phyloP scores from a whole-genome alignment of 257 asterid species.

The Plantago major region DNA sequence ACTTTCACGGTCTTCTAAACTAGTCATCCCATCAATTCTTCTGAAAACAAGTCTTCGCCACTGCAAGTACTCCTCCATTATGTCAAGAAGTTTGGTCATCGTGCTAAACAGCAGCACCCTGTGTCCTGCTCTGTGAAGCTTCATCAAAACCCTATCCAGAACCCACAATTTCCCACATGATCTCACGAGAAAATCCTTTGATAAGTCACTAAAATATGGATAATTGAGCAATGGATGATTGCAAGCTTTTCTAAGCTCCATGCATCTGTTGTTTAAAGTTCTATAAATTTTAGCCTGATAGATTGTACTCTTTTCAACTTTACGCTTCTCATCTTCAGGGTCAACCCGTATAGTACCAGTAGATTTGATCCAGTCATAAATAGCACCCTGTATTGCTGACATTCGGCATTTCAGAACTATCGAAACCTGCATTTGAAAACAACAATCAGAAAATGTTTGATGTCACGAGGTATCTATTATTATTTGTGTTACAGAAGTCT shows the following conservation, averaged over 20 bases:
- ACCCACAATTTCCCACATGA: constrained; percentile 97
- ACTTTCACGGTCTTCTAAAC: constrained; percentile 98
- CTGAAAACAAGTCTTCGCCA: constrained; percentile 95
- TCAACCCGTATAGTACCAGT: constrained; percentile 95
- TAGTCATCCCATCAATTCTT: constrained; percentile 94
- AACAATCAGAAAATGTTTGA: constrained; percentile 26
- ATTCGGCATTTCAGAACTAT: constrained; percentile 87
- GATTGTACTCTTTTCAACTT: constrained; percentile 62
- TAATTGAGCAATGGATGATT: constrained; percentile 94
- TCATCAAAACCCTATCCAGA: constrained; percentile 81
- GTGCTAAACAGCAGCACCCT: constrained; percentile 95
- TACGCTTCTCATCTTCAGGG: constrained; percentile 89
- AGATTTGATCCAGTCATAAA: constrained; percentile 96
- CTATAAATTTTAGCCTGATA: constrained; percentile 81
- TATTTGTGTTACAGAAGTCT: constrained; percentile 18
- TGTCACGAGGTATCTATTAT: constrained; percentile 13
- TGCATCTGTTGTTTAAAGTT: constrained; percentile 82
- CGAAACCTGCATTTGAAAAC: constrained; percentile 70
- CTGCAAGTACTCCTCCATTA: constrained; percentile 94
- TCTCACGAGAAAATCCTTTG: constrained; percentile 92
- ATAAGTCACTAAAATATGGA: constrained; percentile 80
- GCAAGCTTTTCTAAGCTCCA: constrained; percentile 97
- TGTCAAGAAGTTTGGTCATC: constrained; percentile 97
- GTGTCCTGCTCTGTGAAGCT: constrained; percentile 93
- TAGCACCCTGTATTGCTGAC: constrained; percentile 93